Conservation (phyloP, 345 rosid species). For the Salix dunnii region DNA sequence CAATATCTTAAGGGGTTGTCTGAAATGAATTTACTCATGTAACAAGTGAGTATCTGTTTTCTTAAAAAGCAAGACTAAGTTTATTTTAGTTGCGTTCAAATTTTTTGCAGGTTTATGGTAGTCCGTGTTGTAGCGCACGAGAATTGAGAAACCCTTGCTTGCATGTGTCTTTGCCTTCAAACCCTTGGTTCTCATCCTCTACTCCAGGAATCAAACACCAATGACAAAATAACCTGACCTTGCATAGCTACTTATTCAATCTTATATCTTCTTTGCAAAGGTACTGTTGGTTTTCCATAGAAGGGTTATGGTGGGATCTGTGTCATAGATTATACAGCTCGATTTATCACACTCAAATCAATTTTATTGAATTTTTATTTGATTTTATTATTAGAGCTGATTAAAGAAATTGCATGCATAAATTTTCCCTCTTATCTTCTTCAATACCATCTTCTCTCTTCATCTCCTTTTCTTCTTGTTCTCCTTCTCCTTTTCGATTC, state of each 20-base stretch:
- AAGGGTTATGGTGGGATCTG: not conserved
- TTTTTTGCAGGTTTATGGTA: not conserved
- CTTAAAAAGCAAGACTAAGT: not conserved
- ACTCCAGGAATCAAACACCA: not conserved
- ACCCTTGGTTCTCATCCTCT: not conserved
- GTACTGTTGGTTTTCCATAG: not conserved
- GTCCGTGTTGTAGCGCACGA: not conserved
- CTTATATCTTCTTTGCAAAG: not conserved
- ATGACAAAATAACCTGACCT: not conserved
- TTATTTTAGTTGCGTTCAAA: not conserved
- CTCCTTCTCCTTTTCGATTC: no score
- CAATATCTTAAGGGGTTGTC: not conserved
- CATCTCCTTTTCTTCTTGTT: no score
- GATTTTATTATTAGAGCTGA: no score
- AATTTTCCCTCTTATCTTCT: no score
- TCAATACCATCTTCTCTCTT: no score
- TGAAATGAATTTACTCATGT: slow-evolving; percentile 2
- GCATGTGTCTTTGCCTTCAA: not conserved
- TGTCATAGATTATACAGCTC: no score
- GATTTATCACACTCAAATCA: no score
- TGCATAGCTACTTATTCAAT: not conserved
- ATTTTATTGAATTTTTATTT: no score
- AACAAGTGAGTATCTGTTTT: not conserved
- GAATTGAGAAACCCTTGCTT: not conserved
- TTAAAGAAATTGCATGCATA: no score